Conservation (phyloP, 2,329 filamentous ascomycete species). For the Hypoxylon sp. region DNA sequence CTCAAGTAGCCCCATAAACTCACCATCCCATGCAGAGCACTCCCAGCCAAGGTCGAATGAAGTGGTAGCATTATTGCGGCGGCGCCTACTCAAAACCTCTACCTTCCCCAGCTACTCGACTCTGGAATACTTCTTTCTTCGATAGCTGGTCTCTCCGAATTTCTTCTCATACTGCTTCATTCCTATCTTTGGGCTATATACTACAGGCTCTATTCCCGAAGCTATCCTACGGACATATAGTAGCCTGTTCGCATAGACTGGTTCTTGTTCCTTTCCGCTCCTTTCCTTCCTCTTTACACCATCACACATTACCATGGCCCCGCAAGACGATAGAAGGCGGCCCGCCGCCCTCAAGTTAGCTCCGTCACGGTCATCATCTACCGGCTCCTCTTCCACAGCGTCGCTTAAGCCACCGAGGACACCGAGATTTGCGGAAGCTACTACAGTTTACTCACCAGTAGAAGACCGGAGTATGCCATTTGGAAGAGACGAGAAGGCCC, state of each 20-base stretch:
- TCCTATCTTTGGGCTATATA: slow-evolving; percentile 53
- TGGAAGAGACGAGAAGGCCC: slow-evolving; percentile 69
- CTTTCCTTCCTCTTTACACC: slow-evolving; percentile 48
- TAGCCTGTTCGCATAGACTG: slow-evolving; percentile 55
- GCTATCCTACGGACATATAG: slow-evolving; percentile 48
- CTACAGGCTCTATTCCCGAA: slow-evolving; percentile 50
- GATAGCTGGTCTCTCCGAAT: slow-evolving; percentile 71
- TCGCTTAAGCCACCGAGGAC: slow-evolving; percentile 79
- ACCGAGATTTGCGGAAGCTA: slow-evolving; percentile 86
- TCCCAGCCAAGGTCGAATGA: slow-evolving; percentile 53
- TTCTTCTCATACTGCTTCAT: slow-evolving; percentile 57
- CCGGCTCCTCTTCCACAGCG: slow-evolving; percentile 66
- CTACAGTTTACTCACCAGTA: slow-evolving; percentile 82
- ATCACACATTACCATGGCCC: slow-evolving; percentile 53
- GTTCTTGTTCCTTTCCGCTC: slow-evolving; percentile 56
- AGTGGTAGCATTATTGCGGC: slow-evolving; percentile 53
- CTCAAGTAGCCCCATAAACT: slow-evolving; percentile 57
- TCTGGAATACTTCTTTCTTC: slow-evolving; percentile 59
- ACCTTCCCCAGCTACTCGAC: slow-evolving; percentile 59
- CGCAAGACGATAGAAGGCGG: slow-evolving; percentile 69
- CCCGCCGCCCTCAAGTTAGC: slow-evolving; percentile 70
- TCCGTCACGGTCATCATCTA: slow-evolving; percentile 65
- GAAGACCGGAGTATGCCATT: slow-evolving; percentile 72
- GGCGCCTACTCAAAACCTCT: slow-evolving; percentile 69
- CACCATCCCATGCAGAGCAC: slow-evolving; percentile 58